Base-by-base conservation (phyloP, 2,329 filamentous ascomycete species). In the Sporothrix sp. region DNA sequence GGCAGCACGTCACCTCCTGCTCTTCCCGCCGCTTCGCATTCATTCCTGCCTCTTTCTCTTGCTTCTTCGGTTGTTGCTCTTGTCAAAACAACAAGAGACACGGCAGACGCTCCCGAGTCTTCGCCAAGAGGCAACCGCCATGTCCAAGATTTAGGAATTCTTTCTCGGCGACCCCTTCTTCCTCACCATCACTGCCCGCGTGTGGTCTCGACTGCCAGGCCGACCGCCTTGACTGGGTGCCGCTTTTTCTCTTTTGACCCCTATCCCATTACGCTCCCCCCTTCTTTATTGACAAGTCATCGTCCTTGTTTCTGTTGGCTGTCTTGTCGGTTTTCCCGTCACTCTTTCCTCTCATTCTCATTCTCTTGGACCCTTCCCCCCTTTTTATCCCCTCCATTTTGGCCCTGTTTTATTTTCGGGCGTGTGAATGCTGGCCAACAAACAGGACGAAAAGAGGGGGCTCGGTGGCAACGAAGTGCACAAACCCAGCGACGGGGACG, bases 71-170 rank as follows among this genome's bases (percentile, higher is more conserved):
- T n/a, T 16, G 37, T 33, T 35, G 20, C 10, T 27, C 40, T 10
- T 44, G 20, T 35, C 43, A 36, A 45, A 28, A 45, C 33, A 5
- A 16, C 21, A 45, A 25, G 20, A 30, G 28, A 10, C 35, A 38
- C 14, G 18, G 27, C 48, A 23, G 30, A 36, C 42, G 36, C 30
- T 32, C 9, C 13, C 37, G 37, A 36, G 35, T 44, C 46, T 50
- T 18, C 37, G 42, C 46, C 45, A 51, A 55, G 51, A 57, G 55
- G 55, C 52, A 59, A 48, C 51, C 55, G 56, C 57, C 55, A 59
- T 59, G 57, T 57, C 52, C 56, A 59, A 59, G 57, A 58, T 55
- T 36, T 59, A 59, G 57, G 50, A 54, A 56, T 45, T 58, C 56
- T 59, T 58, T 52, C 45, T 51, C 53, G 57, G 56, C 55, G 56